Evolutionary conservation across 73 alveolate genomes (phyloP).

Genomic region (Paramecium caudatum): DNA sequence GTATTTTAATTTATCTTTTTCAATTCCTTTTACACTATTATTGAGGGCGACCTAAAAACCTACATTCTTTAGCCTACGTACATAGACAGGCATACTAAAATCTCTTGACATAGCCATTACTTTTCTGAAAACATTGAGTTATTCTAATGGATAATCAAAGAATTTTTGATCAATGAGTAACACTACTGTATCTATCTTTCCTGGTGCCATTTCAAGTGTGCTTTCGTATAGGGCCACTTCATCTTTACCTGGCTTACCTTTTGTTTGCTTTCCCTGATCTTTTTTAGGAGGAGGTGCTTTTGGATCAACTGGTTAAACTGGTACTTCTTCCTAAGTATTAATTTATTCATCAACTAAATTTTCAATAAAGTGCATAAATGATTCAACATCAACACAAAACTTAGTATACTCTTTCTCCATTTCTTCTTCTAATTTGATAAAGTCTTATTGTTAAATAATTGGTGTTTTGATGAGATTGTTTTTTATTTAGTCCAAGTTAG

Average conservation of each 20-base stretch:
- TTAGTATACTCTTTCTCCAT: conserved; percentile 67
- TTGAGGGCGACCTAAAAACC: conserved; percentile 62
- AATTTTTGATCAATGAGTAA: conserved; percentile 12
- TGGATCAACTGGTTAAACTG: conserved; percentile 37
- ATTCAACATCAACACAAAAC: conserved; percentile 12
- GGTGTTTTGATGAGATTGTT: conserved; percentile 58
- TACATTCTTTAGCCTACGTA: conserved; percentile 22
- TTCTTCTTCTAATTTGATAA: conserved; percentile 64
- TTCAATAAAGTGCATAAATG: background rate
- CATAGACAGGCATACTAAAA: background rate
- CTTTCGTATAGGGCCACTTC: conserved; percentile 1
- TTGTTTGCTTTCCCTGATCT: conserved; percentile 40
- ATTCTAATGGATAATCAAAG: conserved; percentile 66
- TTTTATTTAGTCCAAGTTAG: conserved; percentile 42
- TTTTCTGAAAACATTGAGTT: conserved; percentile 10
- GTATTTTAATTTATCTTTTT: conserved; percentile 70
- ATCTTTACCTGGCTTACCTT: conserved; percentile 52
- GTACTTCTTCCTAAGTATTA: conserved; percentile 23
- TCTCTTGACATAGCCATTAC: conserved; percentile 47
- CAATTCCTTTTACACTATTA: conserved; percentile 66
- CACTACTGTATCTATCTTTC: conserved; percentile 53
- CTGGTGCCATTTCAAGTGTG: conserved; percentile 54
- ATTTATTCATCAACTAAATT: background rate
- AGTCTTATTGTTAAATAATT: conserved; percentile 49
- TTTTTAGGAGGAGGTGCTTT: conserved; percentile 8